These are phyloP conservation scores for Penicillium sp. DNA, from an alignment of 2,329 filamentous ascomycete genomes.

Conservation along the genomic window DNA sequence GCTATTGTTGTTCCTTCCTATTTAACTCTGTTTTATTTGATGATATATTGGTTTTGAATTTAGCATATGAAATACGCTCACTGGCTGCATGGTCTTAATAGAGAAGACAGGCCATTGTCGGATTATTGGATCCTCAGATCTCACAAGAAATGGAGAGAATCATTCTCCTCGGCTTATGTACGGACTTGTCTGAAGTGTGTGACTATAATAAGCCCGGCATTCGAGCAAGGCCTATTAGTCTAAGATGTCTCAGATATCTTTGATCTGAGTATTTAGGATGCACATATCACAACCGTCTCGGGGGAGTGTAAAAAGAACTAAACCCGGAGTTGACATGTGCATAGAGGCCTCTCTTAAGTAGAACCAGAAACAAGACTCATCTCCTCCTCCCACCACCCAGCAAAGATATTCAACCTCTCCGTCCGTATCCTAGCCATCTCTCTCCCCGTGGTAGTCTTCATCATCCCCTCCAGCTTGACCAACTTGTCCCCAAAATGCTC, in stretches of 20 bases:
- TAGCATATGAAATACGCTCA: neutral
- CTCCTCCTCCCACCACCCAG: slow-evolving; percentile 50
- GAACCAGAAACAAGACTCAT: slow-evolving; percentile 12
- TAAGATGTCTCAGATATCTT: neutral
- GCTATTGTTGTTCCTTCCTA: neutral
- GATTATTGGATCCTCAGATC: neutral
- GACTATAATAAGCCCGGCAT: neutral
- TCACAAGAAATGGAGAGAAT: neutral
- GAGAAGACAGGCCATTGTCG: neutral
- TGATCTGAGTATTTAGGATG: neutral
- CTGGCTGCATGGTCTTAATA: neutral
- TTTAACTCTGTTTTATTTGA: too few species aligned
- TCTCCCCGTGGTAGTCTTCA: slow-evolving; percentile 51
- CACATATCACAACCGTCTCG: neutral
- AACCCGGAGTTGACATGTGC: neutral
- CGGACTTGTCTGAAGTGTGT: neutral
- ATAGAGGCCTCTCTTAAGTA: neutral
- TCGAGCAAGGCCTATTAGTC: neutral
- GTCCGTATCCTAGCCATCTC: slow-evolving; percentile 44
- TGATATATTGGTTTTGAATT: neutral
- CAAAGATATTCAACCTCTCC: slow-evolving; percentile 43
- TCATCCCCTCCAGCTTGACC: slow-evolving; percentile 52
- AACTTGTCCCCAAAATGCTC: slow-evolving; percentile 71
- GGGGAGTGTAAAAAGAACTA: neutral
- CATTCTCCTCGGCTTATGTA: neutral